These are phyloP conservation scores for Macadamia integrifolia DNA, from an alignment of 164 flowering plant species.

Conservation along the genomic window DNA sequence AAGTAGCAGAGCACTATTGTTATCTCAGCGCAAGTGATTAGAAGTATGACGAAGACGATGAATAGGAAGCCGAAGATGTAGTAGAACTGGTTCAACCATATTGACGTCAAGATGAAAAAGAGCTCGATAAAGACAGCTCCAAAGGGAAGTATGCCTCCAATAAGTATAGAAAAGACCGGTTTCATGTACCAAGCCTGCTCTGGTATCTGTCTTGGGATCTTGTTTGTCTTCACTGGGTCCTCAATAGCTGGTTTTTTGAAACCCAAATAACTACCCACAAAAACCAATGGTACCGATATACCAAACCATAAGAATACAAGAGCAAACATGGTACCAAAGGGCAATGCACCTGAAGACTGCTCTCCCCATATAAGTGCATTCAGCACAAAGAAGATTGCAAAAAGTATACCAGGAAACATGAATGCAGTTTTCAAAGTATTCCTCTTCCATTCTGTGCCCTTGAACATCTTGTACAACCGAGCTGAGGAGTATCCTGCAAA, in stretches of 20 bases:
- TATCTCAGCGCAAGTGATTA: slow-evolving; percentile 82
- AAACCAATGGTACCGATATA: slow-evolving; percentile 53
- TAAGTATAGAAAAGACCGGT: slow-evolving; percentile 43
- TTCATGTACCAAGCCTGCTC: slow-evolving; percentile 64
- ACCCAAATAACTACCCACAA: slow-evolving; percentile 38
- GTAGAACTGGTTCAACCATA: slow-evolving; percentile 85
- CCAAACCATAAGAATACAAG: slow-evolving; percentile 64
- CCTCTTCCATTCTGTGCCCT: slow-evolving; percentile 17
- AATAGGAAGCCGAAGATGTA: slow-evolving; percentile 91
- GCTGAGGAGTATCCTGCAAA: slow-evolving; percentile 21
- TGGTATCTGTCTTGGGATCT: slow-evolving; percentile 54
- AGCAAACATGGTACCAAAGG: slow-evolving; percentile 18
- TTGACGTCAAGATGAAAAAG: slow-evolving; percentile 57
- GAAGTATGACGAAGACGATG: slow-evolving; percentile 76
- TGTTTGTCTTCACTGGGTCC: slow-evolving; percentile 55
- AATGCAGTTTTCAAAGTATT: slow-evolving; percentile 13
- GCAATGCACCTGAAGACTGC: slow-evolving; percentile 18
- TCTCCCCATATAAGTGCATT: slow-evolving; percentile 17
- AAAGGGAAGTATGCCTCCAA: slow-evolving; percentile 58
- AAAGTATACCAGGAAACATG: slow-evolving; percentile 14
- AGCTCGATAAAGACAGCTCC: slow-evolving; percentile 61
- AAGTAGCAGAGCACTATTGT: slow-evolving; percentile 84
- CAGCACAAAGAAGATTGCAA: slow-evolving; percentile 11
- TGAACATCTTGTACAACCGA: slow-evolving; percentile 14
- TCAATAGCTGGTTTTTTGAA: slow-evolving; percentile 35